phyloP scores from a whole-genome alignment of 1,284 basidiomycete genomes.

The Peniophora sp. region DNA sequence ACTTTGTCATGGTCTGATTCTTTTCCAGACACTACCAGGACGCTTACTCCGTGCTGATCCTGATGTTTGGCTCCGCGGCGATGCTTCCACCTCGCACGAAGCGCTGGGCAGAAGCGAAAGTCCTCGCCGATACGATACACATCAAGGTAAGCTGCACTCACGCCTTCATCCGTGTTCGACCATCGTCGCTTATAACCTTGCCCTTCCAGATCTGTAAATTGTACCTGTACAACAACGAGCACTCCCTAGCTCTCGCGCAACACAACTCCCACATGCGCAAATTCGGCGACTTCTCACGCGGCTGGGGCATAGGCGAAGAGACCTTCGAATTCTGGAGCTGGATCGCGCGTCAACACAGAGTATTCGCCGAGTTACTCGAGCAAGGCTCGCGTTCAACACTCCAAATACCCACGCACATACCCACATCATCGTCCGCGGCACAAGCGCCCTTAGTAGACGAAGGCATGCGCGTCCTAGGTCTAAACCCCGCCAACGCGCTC shows the following conservation, averaged over 20 bases:
- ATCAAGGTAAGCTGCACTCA: constrained; percentile 57
- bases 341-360: constrained; percentile 85
- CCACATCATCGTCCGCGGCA: constrained; percentile 19
- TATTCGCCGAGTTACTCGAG: constrained; percentile 84
- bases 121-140: constrained; percentile 86
- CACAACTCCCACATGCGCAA: constrained; percentile 79
- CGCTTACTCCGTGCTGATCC: constrained; percentile 72
- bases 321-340: constrained; percentile 98
- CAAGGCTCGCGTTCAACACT: constrained; percentile 67
- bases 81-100: constrained; percentile 90
- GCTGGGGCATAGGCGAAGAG: constrained; percentile 96
- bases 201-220: constrained; percentile 72
- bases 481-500: constrained; percentile 66
- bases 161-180: not conserved
- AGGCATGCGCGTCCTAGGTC: constrained; percentile 39
- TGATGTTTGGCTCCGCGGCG: constrained; percentile 83
- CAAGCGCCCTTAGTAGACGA: constrained; percentile 33
- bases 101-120: constrained; percentile 97
- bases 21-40: constrained; percentile 80
- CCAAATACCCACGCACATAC: constrained; percentile 51
- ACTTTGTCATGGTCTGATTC: constrained; percentile 5
- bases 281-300: constrained; percentile 82
- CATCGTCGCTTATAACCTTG: not conserved
- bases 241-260: constrained; percentile 69
- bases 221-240: constrained; percentile 83